These are phyloP conservation scores for Chloromonas sp. DNA, from an alignment of 163 green algal species.

Conservation along the genomic window DNA sequence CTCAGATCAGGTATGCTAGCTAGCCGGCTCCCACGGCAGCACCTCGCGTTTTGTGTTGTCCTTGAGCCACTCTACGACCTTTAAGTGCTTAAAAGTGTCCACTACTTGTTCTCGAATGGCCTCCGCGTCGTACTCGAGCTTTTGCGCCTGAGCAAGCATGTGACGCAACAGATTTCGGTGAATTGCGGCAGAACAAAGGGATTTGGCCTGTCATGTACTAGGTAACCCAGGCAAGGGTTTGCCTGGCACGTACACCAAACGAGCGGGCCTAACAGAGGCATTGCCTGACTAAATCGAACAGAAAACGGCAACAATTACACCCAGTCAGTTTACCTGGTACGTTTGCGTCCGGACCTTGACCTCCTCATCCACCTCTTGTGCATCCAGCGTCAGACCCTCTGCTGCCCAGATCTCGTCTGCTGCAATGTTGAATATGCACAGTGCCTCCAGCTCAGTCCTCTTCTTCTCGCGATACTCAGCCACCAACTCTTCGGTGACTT, in stretches of 20 bases:
- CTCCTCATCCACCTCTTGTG: constrained; percentile 24
- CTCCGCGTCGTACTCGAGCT: constrained; percentile 17
- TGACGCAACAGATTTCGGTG: not conserved
- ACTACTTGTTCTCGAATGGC: constrained; percentile 10
- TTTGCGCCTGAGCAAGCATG: constrained; percentile 7
- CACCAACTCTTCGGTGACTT: constrained; percentile 35
- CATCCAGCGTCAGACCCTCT: constrained; percentile 23
- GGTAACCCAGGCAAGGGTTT: too few relatives aligned
- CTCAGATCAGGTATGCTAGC: too few relatives aligned
- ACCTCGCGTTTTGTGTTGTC: constrained; percentile 36
- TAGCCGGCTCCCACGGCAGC: constrained; percentile 13
- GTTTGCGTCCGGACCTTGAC: constrained; percentile 11
- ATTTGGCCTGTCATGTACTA: not conserved
- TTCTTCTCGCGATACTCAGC: constrained; percentile 23
- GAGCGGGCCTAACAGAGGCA: too few relatives aligned
- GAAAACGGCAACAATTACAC: too few relatives aligned
- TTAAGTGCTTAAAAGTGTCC: constrained; percentile 23
- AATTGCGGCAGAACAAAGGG: not conserved
- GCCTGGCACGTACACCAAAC: too few relatives aligned
- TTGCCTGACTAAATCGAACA: too few relatives aligned
- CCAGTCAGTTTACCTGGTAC: constrained; percentile 20
- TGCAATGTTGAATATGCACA: constrained; percentile 34
- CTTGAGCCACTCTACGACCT: constrained; percentile 43
- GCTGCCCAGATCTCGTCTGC: constrained; percentile 27
- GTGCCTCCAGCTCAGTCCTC: constrained; percentile 22